phyloP scores from a whole-genome alignment of 352 stramenopile species.

The Globisporangium heterothallicum region DNA sequence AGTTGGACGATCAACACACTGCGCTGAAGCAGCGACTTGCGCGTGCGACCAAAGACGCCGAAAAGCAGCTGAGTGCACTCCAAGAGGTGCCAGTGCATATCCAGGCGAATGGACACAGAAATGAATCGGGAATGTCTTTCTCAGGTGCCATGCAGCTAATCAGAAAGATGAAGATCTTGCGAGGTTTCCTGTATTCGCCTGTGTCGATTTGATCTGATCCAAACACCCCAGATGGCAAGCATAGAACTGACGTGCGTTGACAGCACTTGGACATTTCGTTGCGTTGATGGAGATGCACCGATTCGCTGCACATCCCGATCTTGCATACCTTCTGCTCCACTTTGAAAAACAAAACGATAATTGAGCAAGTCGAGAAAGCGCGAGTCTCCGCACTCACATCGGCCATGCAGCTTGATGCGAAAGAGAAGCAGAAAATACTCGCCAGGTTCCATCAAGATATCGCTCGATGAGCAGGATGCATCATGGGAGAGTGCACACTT shows the following conservation, averaged over 20 bases:
- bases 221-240: slow-evolving; percentile 14
- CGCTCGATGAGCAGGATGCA: no score
- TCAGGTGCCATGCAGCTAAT: no score
- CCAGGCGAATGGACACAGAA: slow-evolving; percentile 20
- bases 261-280: slow-evolving; percentile 5
- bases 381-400: slow-evolving; percentile 13
- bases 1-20: slow-evolving; percentile 21
- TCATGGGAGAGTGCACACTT: no score
- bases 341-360: not conserved
- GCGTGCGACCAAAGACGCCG: slow-evolving; percentile 17
- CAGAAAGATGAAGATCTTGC: not conserved
- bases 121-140: slow-evolving; percentile 15
- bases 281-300: slow-evolving; percentile 3
- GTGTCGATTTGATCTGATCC: no score
- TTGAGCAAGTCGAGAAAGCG: slow-evolving; percentile 19
- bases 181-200: not conserved
- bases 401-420: slow-evolving; percentile 18
- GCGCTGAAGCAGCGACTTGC: slow-evolving; percentile 20
- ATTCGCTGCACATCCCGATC: no score
- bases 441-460: slow-evolving; percentile 18
- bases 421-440: slow-evolving; percentile 26
- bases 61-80: slow-evolving; percentile 20
- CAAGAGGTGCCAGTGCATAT: slow-evolving; percentile 17
- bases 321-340: no score
- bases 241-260: slow-evolving; percentile 19